phyloP scores from a whole-genome alignment of 2,329 filamentous ascomycete species.

The Elsinoe arachidis region DNA sequence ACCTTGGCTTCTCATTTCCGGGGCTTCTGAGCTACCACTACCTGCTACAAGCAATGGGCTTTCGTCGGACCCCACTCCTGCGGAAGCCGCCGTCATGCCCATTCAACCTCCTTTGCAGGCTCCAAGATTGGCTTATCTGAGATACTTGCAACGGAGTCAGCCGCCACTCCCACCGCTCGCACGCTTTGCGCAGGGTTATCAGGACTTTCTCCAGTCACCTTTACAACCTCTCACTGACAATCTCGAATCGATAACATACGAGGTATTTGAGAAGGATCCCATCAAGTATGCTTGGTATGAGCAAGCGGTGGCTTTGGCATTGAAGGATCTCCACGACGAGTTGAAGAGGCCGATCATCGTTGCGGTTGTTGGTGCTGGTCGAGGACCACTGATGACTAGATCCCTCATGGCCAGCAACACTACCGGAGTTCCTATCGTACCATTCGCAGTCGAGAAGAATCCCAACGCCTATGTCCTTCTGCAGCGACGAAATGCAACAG shows the following conservation, averaged over 20 bases:
- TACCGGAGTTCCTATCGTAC: slow-evolving; percentile 68
- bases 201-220: slow-evolving; percentile 93
- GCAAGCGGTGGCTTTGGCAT: slow-evolving; percentile 67
- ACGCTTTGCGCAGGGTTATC: slow-evolving; percentile 62
- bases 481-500: slow-evolving; percentile 69
- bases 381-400: slow-evolving; percentile 83
- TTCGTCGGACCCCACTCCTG: slow-evolving; percentile 50
- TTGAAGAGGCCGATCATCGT: slow-evolving; percentile 69
- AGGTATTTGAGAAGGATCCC: slow-evolving; percentile 96
- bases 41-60: background rate
- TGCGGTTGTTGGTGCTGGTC: slow-evolving; percentile 85
- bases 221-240: slow-evolving; percentile 94
- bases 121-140: slow-evolving; percentile 70
- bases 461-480: slow-evolving; percentile 94
- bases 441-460: slow-evolving; percentile 97
- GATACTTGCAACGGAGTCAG: slow-evolving; percentile 76
- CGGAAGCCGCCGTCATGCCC: slow-evolving; percentile 49
- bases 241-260: slow-evolving; percentile 92
- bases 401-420: slow-evolving; percentile 70
- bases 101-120: slow-evolving; percentile 40
- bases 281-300: slow-evolving; percentile 98
- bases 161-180: slow-evolving; percentile 56
- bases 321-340: slow-evolving; percentile 73
- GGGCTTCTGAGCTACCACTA: slow-evolving; percentile 42
- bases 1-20: slow-evolving; percentile 51